Base-by-base conservation (phyloP, 768 basidiomycete species). In the Russula virescens region DNA sequence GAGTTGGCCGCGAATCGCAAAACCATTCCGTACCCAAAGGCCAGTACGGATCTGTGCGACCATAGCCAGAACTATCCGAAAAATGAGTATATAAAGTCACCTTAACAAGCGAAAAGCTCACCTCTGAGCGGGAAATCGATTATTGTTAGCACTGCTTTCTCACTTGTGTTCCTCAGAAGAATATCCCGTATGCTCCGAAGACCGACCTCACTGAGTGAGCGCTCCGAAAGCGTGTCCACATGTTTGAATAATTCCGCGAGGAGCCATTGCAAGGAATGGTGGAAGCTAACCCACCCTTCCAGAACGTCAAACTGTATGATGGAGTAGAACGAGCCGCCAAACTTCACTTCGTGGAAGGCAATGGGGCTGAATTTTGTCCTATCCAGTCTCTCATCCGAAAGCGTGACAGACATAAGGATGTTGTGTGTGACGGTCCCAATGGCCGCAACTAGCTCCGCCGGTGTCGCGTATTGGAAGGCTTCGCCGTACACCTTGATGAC, bases 1-100 rank as follows among this genome's bases (percentile, higher is more conserved):
- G 5, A 94, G 79, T 72, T 98, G 97, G 0, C 94, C 94, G 1
- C 96, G 88, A 68, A 98, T 95, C 18, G 89, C 89, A 70, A 94
- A 91, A 4, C 97, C 97, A 68, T 99, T 99, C 58, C 96, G 89
- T 9, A 97, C 95, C 97, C 97, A 99, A 5, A 98, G 80, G 0
- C 94, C 94, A 0, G 92, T 89, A 26, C 94, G 85, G 55, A 98
- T 93, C 72, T 98, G 97, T 0, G 95, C 94, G 49, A 96, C 87
- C 87, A 95, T 93, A 1, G 87, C 83, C 28, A 94, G 78, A 7
- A 92, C 93, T 94, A 52, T 38, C 18, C 40, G 47, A 52, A 38
- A 21, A 19, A 63, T 49, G 57, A 60, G 47, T 42, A 42, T 28
- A 31, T 31, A 11, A 38, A 7, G n/a, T 47, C 19, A 57, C 58